Evolutionary conservation across 768 basidiomycete genomes (phyloP).

Genomic region (Lactifluus piperatus): DNA sequence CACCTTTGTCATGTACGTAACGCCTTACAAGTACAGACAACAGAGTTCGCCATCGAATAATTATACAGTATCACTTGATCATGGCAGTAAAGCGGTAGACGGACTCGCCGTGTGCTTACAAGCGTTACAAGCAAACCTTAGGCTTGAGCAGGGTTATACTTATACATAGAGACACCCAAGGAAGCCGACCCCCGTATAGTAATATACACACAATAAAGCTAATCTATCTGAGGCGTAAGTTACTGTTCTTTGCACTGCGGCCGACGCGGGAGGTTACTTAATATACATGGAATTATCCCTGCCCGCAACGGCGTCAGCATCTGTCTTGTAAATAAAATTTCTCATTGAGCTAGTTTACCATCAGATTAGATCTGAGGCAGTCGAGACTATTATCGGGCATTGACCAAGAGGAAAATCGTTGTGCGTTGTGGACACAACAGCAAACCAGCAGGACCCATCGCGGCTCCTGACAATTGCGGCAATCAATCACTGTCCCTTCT

Average conservation of each 20-base stretch:
- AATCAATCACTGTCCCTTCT: neutral
- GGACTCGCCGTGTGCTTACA: neutral
- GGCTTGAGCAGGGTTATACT: no score
- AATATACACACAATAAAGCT: no score
- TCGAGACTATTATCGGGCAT: neutral
- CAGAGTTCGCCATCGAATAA: neutral
- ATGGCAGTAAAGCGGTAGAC: neutral
- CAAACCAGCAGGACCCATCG: no score
- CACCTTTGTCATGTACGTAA: neutral
- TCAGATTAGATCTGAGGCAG: neutral
- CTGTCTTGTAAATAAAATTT: no score
- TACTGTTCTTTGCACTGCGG: no score
- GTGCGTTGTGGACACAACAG: no score
- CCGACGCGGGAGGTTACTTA: neutral
- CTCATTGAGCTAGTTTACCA: neutral
- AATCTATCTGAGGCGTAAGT: no score
- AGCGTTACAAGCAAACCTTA: no score
- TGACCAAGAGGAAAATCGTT: neutral
- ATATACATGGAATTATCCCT: neutral
- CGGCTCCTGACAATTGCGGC: neutral
- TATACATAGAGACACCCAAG: no score
- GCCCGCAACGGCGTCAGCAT: no score
- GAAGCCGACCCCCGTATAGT: no score
- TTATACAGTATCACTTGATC: neutral
- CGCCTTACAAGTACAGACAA: neutral